Conservation (phyloP, 2,329 filamentous ascomycete genomes). For the Calonectria pseudoturangicola region DNA sequence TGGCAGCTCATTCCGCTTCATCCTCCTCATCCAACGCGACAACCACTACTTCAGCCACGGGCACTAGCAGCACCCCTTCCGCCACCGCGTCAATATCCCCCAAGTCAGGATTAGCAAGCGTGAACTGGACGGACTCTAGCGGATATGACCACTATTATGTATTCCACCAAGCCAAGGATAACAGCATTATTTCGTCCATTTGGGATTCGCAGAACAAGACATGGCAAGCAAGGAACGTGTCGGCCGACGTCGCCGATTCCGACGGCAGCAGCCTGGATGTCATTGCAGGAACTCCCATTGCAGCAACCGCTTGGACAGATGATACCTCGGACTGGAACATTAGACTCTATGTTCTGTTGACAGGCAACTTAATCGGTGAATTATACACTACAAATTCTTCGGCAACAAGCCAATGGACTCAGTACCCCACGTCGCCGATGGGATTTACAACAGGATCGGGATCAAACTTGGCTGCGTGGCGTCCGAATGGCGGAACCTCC, state of each 20-base stretch:
- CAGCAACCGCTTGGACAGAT: conserved; percentile 19
- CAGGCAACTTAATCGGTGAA: conserved; percentile 19
- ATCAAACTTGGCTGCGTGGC: conserved; percentile 31
- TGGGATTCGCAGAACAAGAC: conserved; percentile 29
- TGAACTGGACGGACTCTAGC: conserved; percentile 33
- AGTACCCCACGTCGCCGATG: not conserved
- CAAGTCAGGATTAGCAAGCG: conserved; percentile 18
- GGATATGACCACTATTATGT: conserved; percentile 31
- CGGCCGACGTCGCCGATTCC: not conserved
- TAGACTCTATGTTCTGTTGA: conserved; percentile 16
- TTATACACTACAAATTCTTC: not conserved
- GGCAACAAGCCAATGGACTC: not conserved
- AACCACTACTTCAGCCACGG: not conserved
- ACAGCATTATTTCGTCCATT: conserved; percentile 16
- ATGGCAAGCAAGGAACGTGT: conserved; percentile 20
- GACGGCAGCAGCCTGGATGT: not conserved
- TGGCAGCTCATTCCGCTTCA: conserved; percentile 10
- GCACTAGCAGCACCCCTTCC: not conserved
- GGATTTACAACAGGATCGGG: not conserved
- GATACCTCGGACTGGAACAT: conserved; percentile 11
- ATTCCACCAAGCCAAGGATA: conserved; percentile 15
- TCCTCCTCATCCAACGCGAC: not conserved
- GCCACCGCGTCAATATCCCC: conserved; percentile 2
- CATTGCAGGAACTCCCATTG: conserved; percentile 16
- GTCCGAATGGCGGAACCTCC: not conserved